Evolutionary conservation across 345 rosid genomes (phyloP), one percentile per base, ranked within the genome.

Genomic region (thale cress (Arabidopsis thaliana)): DNA sequence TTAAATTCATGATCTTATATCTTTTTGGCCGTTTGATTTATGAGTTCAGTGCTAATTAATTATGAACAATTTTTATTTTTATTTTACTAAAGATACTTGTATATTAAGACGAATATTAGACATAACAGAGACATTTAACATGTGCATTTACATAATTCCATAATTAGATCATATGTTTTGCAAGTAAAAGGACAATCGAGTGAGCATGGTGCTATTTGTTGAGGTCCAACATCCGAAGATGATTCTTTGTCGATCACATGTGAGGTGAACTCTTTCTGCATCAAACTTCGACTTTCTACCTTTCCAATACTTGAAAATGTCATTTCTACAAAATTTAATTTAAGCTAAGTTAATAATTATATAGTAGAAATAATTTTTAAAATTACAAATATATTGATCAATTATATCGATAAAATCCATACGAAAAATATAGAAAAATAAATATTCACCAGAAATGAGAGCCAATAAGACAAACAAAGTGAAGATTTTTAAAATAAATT

Each of bases 251-350:
- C 34, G 10, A 59, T 59, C 65, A 59, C n/a, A 37, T 59, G 30
- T 8, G 49, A 60, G 20, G 3, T 8, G 3, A 42, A 24, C 34
- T 61, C 50, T 61, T 61, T 12, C 22, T 24, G 66, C 22, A 40
- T 22, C 34, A 61, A 24, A 41, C 50, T 61, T 61, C 66, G 66
- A 61, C 34, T 61, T 41, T 40, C 66, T 41, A 14, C 50, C 34
- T n/a, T 24, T 60, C 49, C 49, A 38, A 7, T 13, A 40, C 41
- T 23, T 22, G 65, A 41, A 60, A 40, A 11, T 23, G 49, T 6
- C 6, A 1, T 60, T 60, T 61, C 34, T 61, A 59, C 65, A 38
- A 22, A 6, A 23, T 32, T 56, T 14, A 53, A 5, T 8, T 25
- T 11, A 48, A 11, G 24, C 52, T 20, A 51, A 23, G 12, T 10